Base-by-base conservation (phyloP, 2,329 filamentous ascomycete genomes). In the Trichoderma breve region DNA sequence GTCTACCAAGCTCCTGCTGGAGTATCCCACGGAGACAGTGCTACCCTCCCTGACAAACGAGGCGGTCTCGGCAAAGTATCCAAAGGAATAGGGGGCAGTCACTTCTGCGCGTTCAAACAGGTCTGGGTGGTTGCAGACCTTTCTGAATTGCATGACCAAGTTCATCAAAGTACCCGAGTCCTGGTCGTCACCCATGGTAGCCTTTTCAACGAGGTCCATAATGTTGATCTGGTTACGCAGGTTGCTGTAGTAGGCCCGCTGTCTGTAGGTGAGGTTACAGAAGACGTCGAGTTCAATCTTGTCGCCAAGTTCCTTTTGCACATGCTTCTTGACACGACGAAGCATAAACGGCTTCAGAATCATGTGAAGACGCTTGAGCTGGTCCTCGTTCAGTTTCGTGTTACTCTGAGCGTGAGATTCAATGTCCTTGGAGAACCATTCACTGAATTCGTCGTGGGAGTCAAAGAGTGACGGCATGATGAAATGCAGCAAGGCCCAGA, bases 381-480 rank as follows among this genome's bases (percentile, higher is more conserved):
- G 96, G 79, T 98, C 95, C 81, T 99, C 96, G 78, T 99, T 99
- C 72, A 99, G 91, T 81, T 98, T 98, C n/a, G 95, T 98, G 80
- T 99, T 98, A 81, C 94, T 98, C 83, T 98, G 95, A 0, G 96
- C 96, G 80, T 99, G 96, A 51, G 95, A 98, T 82, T 99, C 96
- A 74, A 99, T 99, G 76, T 96, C 93, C 83, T 96, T 96, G 69
- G 93, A 95, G 81, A 97, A 97, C 93, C 93, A 97, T 77, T 96
- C 93, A 83, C 92, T 95, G 79, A 97, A 97, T 78, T 96, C 93
- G 79, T 97, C 93, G 82, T 96, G 93, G 0, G 92, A 95, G 81
- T 96, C 96, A 82, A 99, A 99, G 66, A 99, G 87, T 57, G 93
- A 97, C n/a, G 96, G 96, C 96, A 99, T 98, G 84, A 98, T 98